Evolutionary conservation across 164 flowering plant genomes (phyloP).

Genomic region (Stephania japonica): DNA sequence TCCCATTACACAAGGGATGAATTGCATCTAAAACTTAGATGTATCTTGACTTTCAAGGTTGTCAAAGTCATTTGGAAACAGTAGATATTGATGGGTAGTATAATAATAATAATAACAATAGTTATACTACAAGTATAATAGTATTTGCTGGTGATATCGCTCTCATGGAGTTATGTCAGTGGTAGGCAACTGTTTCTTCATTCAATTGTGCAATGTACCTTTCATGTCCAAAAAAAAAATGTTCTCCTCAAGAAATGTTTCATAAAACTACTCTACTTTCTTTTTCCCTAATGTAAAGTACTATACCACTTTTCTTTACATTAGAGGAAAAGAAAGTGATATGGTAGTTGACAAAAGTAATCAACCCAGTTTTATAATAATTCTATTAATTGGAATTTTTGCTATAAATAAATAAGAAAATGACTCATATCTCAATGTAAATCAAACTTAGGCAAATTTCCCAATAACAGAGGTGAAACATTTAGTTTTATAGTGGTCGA

Average conservation of each 20-base stretch:
- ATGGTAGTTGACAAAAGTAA: background rate
- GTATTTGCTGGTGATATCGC: background rate
- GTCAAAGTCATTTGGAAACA: conserved; percentile 1
- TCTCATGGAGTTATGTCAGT: conserved; percentile 4
- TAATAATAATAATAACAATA: too few relatives aligned
- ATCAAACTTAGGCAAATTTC: too few relatives aligned
- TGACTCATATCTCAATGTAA: too few relatives aligned
- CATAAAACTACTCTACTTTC: background rate
- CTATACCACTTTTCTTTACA: background rate
- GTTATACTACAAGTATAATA: background rate
- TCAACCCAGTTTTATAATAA: too few relatives aligned
- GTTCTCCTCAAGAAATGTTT: background rate
- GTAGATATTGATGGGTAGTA: background rate
- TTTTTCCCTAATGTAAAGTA: too few relatives aligned
- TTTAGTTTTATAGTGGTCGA: too few relatives aligned
- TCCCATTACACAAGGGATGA: background rate
- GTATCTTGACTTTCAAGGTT: conserved; percentile 1
- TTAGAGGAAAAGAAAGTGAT: background rate
- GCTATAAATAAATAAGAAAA: too few relatives aligned
- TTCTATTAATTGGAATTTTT: too few relatives aligned
- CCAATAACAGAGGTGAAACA: too few relatives aligned
- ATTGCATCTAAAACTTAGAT: background rate
- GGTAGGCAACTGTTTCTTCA: conserved; percentile 2
- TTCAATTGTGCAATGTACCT: background rate
- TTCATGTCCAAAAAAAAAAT: too few relatives aligned